Percentiles rank a stretch among this genome's conserved stretches.
Evolutionary conservation across 2,329 filamentous ascomycete genomes (phyloP).

Genomic region (Colletotrichum sp.): DNA sequence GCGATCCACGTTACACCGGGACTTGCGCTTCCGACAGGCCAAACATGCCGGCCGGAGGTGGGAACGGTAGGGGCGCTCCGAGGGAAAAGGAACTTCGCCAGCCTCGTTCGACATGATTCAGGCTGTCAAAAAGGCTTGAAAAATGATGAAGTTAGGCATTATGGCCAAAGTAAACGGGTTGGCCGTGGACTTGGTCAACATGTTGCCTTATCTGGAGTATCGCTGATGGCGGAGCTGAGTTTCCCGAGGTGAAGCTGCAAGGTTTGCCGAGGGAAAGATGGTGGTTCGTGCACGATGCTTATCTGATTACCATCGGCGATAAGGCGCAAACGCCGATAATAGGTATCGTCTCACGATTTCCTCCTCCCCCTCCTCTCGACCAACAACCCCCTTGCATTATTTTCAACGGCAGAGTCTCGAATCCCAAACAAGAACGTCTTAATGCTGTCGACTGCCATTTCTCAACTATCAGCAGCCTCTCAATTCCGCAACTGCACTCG

Average conservation of each 20-base stretch:
- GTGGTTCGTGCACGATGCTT: not conserved
- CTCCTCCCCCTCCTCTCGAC: not conserved
- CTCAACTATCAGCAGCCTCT: not conserved
- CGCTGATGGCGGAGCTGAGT: not conserved
- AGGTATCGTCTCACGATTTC: not conserved
- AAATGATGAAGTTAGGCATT: not conserved
- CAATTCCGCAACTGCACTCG: not conserved
- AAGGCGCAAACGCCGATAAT: rapidly evolving
- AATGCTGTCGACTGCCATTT: not conserved
- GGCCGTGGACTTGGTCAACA: not conserved
- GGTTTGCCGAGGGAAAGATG: not conserved
- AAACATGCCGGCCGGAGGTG: conserved; percentile 66
- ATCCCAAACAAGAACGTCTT: not conserved
- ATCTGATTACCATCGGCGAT: not conserved
- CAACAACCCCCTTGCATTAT: not conserved
- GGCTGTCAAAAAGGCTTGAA: rapidly evolving
- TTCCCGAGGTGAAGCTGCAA: not conserved
- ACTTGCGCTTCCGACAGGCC: conserved; percentile 64
- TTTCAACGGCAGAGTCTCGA: not conserved
- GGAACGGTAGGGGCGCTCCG: conserved; percentile 61
- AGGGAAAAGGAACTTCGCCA: not conserved
- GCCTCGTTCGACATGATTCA: not conserved
- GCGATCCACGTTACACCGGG: conserved; percentile 63
- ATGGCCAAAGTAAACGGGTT: not conserved
- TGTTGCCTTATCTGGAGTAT: not conserved